Evolutionary conservation across 2,329 filamentous ascomycete species (phyloP).

Genomic region (Leptographium wingfieldii): DNA sequence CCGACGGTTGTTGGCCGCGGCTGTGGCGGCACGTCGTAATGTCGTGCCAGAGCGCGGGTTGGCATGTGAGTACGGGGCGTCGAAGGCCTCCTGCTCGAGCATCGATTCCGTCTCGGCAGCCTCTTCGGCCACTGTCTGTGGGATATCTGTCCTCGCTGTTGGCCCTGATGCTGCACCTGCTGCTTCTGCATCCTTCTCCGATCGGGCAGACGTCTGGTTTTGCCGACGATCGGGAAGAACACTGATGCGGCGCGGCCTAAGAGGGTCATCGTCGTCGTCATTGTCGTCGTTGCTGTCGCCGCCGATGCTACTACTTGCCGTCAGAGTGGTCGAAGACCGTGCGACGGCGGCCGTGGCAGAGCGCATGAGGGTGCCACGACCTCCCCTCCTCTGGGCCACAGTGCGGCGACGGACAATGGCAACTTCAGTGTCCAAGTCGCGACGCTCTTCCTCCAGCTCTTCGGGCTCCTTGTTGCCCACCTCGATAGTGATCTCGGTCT

Average conservation of each 20-base stretch:
- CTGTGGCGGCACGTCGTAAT: constrained; percentile 59
- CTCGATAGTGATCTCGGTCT: constrained; percentile 53
- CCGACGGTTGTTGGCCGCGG: constrained; percentile 59
- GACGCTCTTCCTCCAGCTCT: constrained; percentile 57
- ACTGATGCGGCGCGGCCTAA: constrained; percentile 37
- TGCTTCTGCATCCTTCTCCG: not conserved
- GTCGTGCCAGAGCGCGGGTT: constrained; percentile 59
- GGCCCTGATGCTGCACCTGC: not conserved
- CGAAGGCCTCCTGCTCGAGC: constrained; percentile 44
- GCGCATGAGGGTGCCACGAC: constrained; percentile 34
- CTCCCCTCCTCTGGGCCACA: constrained; percentile 47
- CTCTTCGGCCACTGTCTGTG: constrained; percentile 15
- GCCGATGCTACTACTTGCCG: too few species aligned
- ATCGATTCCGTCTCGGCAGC: constrained; percentile 33
- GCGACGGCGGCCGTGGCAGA: constrained; percentile 27
- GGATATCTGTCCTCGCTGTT: not conserved
- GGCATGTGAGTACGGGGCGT: constrained; percentile 60
- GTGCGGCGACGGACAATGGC: constrained; percentile 66
- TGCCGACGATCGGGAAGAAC: constrained; percentile 14
- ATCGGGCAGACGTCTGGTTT: too few species aligned
- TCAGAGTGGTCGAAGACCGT: too few species aligned
- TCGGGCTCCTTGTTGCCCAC: constrained; percentile 60
- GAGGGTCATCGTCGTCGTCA: constrained; percentile 33
- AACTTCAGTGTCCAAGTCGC: constrained; percentile 65
- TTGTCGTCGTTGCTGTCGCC: constrained; percentile 3